A percentile compares a stretch with the other conserved stretches of the same genome.
Evolutionary conservation across 495 filamentous ascomycete species (phyloP).

Genomic region (Penicillium malachiteum): DNA sequence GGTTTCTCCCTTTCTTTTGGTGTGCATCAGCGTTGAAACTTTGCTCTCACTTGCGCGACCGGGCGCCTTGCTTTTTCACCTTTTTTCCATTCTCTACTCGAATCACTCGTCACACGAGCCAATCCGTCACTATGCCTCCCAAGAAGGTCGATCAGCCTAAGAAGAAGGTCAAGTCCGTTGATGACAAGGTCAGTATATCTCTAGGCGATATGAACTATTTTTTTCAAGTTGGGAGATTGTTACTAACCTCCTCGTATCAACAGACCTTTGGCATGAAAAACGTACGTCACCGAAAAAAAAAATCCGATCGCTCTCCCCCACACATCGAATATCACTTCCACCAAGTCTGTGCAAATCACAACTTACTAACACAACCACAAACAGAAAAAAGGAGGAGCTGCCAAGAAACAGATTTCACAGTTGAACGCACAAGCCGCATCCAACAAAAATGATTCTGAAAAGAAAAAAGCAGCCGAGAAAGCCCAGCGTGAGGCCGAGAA

Average conservation of each 20-base stretch:
- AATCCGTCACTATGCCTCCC: conserved; percentile 75
- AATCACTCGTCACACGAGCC: conserved; percentile 13
- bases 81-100: conserved; percentile 20
- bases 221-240: neutral
- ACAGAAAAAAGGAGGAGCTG: conserved; percentile 88
- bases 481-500: conserved; percentile 80
- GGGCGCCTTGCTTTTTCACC: conserved; percentile 25
- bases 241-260: conserved; percentile 16
- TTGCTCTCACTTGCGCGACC: conserved; percentile 14
- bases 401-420: conserved; percentile 84
- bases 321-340: too few species aligned
- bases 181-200: conserved; percentile 67
- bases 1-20: conserved; percentile 13
- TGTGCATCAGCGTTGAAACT: conserved; percentile 20
- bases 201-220: neutral
- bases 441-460: conserved; percentile 78
- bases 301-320: neutral
- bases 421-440: conserved; percentile 68
- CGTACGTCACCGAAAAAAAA: conserved; percentile 42
- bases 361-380: conserved; percentile 5
- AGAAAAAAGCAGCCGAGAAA: conserved; percentile 88
- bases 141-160: conserved; percentile 69
- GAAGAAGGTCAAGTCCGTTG: conserved; percentile 73
- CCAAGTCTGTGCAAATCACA: neutral
- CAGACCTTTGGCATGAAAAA: conserved; percentile 99